Percentiles rank a stretch among this genome's conserved stretches.
phyloP scores from a whole-genome alignment of 2,329 filamentous ascomycete genomes.

The Fusarium tupiense region DNA sequence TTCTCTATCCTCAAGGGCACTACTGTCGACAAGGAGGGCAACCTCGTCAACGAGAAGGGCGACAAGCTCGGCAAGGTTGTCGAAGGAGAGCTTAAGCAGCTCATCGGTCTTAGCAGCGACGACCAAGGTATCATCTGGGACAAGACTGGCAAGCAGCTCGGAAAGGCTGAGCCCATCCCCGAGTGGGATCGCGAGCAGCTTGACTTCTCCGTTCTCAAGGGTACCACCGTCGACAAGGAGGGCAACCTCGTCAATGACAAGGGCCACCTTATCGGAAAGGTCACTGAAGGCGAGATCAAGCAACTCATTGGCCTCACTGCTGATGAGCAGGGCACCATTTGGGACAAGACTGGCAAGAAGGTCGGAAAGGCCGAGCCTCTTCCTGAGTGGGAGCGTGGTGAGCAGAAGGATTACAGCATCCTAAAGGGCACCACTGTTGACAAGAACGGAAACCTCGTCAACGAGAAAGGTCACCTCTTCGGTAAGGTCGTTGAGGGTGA shows the following conservation, averaged over 20 bases:
- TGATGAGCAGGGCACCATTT: conserved; percentile 73
- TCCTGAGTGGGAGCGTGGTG: conserved; percentile 60
- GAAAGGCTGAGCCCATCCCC: conserved; percentile 71
- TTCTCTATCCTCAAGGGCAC: conserved; percentile 34
- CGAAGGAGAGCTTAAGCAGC: conserved; percentile 69
- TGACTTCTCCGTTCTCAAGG: conserved; percentile 35
- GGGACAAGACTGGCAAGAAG: conserved; percentile 69
- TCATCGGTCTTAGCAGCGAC: conserved; percentile 73
- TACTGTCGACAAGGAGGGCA: conserved; percentile 60
- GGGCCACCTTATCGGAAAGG: conserved; percentile 66
- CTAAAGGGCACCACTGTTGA: conserved; percentile 64
- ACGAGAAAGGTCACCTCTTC: conserved; percentile 62
- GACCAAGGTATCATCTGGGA: conserved; percentile 75
- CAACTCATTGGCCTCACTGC: conserved; percentile 71
- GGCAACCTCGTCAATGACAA: conserved; percentile 66
- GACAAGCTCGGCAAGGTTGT: conserved; percentile 68
- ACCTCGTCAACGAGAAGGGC: conserved; percentile 64
- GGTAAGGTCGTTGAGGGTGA: conserved; percentile 75
- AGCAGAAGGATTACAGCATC: conserved; percentile 35
- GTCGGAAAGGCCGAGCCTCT: conserved; percentile 75
- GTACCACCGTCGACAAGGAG: conserved; percentile 68
- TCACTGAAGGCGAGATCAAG: conserved; percentile 70
- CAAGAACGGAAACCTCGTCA: conserved; percentile 67
- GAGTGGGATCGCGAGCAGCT: conserved; percentile 57
- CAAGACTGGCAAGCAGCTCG: conserved; percentile 69